Conservation (phyloP, 176 grass and related monocot species). For the Tillandsia fasciculata region DNA sequence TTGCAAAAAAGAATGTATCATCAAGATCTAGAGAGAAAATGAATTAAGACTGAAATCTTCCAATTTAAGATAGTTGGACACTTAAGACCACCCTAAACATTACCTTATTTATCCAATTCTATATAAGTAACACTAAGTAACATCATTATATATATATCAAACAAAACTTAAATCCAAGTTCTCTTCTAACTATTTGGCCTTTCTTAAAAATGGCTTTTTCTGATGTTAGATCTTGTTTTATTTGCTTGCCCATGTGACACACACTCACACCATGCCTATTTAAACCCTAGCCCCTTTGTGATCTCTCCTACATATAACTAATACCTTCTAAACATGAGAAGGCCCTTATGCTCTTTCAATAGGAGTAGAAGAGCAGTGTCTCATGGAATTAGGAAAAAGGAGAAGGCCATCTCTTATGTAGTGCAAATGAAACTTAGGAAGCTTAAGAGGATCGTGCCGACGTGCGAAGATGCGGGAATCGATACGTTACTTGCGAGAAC, state of each 20-base stretch:
- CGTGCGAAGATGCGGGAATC: neutral
- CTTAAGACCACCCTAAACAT: neutral
- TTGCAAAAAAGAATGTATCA: too few species aligned
- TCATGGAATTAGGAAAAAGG: neutral
- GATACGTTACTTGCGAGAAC: neutral
- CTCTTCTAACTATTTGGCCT: too few species aligned
- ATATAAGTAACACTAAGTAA: too few species aligned
- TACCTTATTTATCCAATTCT: too few species aligned
- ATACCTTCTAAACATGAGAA: neutral
- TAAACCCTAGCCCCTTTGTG: neutral
- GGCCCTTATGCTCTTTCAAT: neutral
- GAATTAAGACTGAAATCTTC: too few species aligned
- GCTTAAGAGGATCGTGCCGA: slow-evolving; percentile 1
- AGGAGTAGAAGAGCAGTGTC: neutral
- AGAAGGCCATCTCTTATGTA: neutral
- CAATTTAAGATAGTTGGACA: neutral
- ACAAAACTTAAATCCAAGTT: too few species aligned
- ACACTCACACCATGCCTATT: neutral
- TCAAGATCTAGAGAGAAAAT: too few species aligned
- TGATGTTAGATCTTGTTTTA: neutral
- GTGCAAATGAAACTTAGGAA: neutral
- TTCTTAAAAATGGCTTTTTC: neutral
- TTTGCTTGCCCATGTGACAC: too few species aligned
- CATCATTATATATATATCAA: too few species aligned
- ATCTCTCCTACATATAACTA: neutral